Base-by-base conservation (phyloP, 495 filamentous ascomycete genomes). In the Penicillium desertorum region DNA sequence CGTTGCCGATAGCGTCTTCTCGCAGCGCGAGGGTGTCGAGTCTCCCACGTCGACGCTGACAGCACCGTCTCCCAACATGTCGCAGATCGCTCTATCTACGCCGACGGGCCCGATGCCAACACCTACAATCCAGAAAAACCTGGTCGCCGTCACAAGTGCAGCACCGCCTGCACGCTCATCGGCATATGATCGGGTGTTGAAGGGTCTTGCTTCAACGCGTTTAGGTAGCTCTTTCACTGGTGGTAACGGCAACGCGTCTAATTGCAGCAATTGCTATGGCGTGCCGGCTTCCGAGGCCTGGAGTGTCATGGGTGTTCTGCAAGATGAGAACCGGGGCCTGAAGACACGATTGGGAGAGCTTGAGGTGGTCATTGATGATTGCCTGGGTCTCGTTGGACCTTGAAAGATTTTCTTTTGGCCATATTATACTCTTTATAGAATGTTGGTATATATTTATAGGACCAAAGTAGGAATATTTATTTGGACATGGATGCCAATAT, bases 301-400 rank as follows among this genome's bases (percentile, higher is more conserved):
- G 89, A 79, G 85, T 58, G 83, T 89, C 12, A 81, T 90, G 30
- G 80, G 85, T 4, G 59, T 89, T 44, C 69, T 93, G 56, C 80
- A 87, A 55, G 85, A 86, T 39, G 89, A 93, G 74, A 93, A 92
- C 58, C 78, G 77, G 59, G 81, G 81, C 7, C 69, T 92, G 45
- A 92, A 91, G 72, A 78, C 78, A 30, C 74, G 87, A 36, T 75
- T 93, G 1, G 81, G 82, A 0, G 77, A 87, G 57, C 66, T 92
- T 3, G 88, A 91, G 69, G 73, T 75, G 20, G 84, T 84, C 0
- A 82, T 91, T 12, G 88, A 91, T 54, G 86, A 86, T 39, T 89
- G 86, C 27, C 72, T 93, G 63, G 84, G 88, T 64, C 69, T 86
- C 53, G 81, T 90, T 62, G 75, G 72, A 1, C 74, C 74, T 50